Conservation (phyloP, 176 grass and related monocot species). For the Echinochloa phyllopogon region DNA sequence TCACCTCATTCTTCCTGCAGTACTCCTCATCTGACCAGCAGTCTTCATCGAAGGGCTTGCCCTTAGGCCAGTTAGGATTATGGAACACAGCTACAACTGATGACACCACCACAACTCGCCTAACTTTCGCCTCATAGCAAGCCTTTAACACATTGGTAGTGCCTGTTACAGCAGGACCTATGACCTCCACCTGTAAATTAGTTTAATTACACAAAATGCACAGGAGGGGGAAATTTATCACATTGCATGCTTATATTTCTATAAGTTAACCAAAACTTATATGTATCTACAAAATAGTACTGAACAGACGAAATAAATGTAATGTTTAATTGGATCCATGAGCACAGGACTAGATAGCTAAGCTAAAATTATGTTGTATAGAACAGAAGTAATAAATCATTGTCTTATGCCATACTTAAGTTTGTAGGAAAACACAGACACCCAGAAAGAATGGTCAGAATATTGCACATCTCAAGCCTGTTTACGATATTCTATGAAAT, state of each 20-base stretch:
- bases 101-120: slow-evolving; percentile 73
- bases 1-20: slow-evolving; percentile 76
- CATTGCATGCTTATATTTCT: neutral
- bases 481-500: neutral
- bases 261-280: neutral
- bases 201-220: neutral
- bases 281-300: neutral
- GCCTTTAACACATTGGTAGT: slow-evolving; percentile 86
- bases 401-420: neutral
- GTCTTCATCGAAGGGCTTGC: slow-evolving; percentile 66
- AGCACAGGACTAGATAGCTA: neutral
- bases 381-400: neutral
- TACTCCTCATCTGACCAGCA: slow-evolving; percentile 70
- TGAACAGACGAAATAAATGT: neutral
- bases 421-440: slow-evolving; percentile 1
- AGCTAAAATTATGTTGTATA: neutral
- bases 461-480: neutral
- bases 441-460: neutral
- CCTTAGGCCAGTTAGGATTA: slow-evolving; percentile 71
- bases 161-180: slow-evolving; percentile 75
- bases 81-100: slow-evolving; percentile 33
- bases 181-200: slow-evolving; percentile 55
- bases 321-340: neutral
- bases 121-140: slow-evolving; percentile 69
- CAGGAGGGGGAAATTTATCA: neutral